phyloP scores from a whole-genome alignment of 768 basidiomycete species.

The Boletus sp. region DNA sequence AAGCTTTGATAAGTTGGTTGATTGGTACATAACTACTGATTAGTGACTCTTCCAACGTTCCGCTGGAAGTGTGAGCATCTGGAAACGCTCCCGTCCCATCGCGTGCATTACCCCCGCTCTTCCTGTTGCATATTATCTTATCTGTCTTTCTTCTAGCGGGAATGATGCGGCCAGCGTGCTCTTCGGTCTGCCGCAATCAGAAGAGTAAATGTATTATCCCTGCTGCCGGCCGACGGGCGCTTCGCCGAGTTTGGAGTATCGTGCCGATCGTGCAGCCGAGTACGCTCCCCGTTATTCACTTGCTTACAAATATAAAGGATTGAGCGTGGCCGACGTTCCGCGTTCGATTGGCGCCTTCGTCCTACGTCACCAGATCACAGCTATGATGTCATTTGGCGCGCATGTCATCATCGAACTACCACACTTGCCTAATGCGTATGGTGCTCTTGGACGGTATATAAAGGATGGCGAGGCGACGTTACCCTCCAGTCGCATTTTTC shows the following conservation, averaged over 20 bases:
- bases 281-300: not conserved
- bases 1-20: not conserved
- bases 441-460: slow-evolving; percentile 26
- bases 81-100: too few species aligned
- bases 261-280: not conserved
- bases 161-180: too few species aligned
- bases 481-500: slow-evolving; percentile 4
- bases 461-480: not conserved
- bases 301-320: too few species aligned
- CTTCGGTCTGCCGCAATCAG: too few species aligned
- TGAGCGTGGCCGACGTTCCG: not conserved
- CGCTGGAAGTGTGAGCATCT: not conserved
- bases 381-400: slow-evolving; percentile 29
- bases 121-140: too few species aligned
- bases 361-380: slow-evolving; percentile 22
- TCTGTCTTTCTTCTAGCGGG: too few species aligned
- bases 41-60: not conserved
- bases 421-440: slow-evolving; percentile 32
- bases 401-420: slow-evolving; percentile 23
- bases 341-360: slow-evolving; percentile 10
- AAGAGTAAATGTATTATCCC: too few species aligned
- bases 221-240: not conserved
- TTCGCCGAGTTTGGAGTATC: not conserved
- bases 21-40: too few species aligned
- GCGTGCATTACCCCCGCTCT: not conserved